These are phyloP conservation scores for Fusarium dimerum DNA, from an alignment of 2,329 filamentous ascomycete genomes.

Conservation along the genomic window DNA sequence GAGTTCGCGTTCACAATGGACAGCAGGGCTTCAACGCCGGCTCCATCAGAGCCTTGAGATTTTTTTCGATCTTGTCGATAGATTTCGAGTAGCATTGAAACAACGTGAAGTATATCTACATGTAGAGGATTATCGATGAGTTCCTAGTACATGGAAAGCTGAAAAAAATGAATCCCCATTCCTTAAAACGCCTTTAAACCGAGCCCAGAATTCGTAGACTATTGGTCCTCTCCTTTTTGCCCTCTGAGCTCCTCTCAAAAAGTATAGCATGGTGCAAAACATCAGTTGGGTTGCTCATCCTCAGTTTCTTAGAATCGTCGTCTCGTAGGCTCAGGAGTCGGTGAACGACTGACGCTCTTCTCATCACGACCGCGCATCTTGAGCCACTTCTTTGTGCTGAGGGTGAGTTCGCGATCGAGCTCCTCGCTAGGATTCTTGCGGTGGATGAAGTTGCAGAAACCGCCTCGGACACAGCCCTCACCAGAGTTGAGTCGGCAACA, in stretches of 20 bases:
- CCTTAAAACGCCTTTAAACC: slow-evolving; percentile 31
- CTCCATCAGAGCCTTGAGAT: slow-evolving; percentile 14
- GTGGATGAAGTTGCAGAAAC: slow-evolving; percentile 99
- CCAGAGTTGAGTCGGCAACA: slow-evolving; percentile 94
- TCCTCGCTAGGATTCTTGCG: slow-evolving; percentile 91
- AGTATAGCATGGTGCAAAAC: slow-evolving; percentile 4
- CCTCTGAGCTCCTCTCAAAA: background rate
- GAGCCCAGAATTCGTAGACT: slow-evolving; percentile 5
- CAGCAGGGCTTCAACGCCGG: slow-evolving; percentile 30
- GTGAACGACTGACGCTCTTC: slow-evolving; percentile 78
- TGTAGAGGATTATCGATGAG: slow-evolving; percentile 17
- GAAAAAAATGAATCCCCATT: slow-evolving; percentile 15
- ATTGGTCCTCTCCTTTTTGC: slow-evolving; percentile 12
- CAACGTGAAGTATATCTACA: slow-evolving; percentile 18
- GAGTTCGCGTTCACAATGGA: slow-evolving; percentile 28
- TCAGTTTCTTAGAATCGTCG: slow-evolving; percentile 59
- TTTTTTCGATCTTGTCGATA: slow-evolving; percentile 8
- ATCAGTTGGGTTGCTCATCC: background rate
- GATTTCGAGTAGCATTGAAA: slow-evolving; percentile 13
- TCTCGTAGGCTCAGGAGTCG: slow-evolving; percentile 80
- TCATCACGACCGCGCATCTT: slow-evolving; percentile 81
- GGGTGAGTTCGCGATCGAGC: slow-evolving; percentile 81
- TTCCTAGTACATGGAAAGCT: slow-evolving; percentile 9
- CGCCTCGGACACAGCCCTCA: slow-evolving; percentile 92
- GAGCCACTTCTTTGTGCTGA: slow-evolving; percentile 96